phyloP scores from a whole-genome alignment of 2,329 filamentous ascomycete species.

The Triangularia setosa region DNA sequence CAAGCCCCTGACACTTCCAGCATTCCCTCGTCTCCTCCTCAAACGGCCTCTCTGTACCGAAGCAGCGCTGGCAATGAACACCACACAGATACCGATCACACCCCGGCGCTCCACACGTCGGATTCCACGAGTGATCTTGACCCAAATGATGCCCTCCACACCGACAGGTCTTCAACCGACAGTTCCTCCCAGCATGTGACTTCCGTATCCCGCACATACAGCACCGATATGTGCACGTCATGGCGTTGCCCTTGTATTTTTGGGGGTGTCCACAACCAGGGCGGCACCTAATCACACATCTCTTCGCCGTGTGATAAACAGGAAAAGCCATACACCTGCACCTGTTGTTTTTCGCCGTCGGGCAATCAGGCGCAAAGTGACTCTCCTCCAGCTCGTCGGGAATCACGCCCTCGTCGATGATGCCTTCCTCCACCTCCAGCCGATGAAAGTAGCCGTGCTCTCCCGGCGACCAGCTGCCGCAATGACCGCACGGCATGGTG shows the following conservation, averaged over 20 bases:
- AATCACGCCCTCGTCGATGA: not conserved
- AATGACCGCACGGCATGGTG: too few species aligned
- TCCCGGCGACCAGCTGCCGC: too few species aligned
- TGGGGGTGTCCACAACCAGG: slow-evolving; percentile 31
- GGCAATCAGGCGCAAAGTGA: slow-evolving; percentile 31
- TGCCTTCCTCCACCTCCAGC: not conserved
- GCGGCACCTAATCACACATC: slow-evolving; percentile 34
- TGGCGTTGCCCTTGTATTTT: slow-evolving; percentile 33
- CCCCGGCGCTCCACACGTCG: slow-evolving; percentile 31
- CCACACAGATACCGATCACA: slow-evolving; percentile 35
- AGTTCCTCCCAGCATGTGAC: slow-evolving; percentile 37
- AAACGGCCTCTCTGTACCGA: slow-evolving; percentile 28
- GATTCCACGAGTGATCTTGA: slow-evolving; percentile 38
- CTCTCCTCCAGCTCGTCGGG: not conserved
- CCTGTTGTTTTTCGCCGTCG: slow-evolving; percentile 31
- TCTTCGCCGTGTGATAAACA: slow-evolving; percentile 32
- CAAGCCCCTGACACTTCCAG: slow-evolving; percentile 23
- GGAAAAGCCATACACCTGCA: slow-evolving; percentile 40
- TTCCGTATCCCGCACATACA: slow-evolving; percentile 39
- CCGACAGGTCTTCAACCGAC: slow-evolving; percentile 33
- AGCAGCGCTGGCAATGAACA: slow-evolving; percentile 36
- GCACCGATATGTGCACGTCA: slow-evolving; percentile 36
- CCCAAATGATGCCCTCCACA: slow-evolving; percentile 37
- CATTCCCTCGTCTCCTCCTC: slow-evolving; percentile 30
- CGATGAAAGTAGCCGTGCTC: too few species aligned